Evolutionary conservation across 2,329 filamentous ascomycete genomes (phyloP), one percentile per base, ranked within the genome.

Genomic region (Tolypocladium guangdongense): DNA sequence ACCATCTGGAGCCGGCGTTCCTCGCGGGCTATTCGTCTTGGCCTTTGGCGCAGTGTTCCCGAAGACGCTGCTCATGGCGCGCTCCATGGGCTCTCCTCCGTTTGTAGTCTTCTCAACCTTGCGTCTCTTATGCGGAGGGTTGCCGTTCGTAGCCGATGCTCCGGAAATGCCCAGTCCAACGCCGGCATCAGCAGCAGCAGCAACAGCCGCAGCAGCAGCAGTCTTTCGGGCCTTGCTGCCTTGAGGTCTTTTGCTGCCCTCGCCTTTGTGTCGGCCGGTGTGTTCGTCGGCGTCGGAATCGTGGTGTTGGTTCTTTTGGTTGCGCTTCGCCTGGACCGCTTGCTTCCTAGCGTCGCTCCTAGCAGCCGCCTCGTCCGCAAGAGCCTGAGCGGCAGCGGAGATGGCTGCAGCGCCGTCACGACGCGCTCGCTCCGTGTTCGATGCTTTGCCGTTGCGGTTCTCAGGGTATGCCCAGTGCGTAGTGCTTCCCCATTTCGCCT

Each of bases 401-500:
- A 90, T 88, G 39, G 83, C 83, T 24, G 87, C 81, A 12, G 86
- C 87, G 24, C 86, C 87, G 64, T 96, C 90, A 58, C 89, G 82
- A 56, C 90, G 80, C 49, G 87, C 84, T 30, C 86, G 79, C 66
- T 95, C 88, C 35, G 84, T 82, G 46, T 83, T 78, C 27, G 81
- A 83, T n/a, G 78, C 74, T 62, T 78, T 79, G 36, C 74, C 74
- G 36, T 83, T 79, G 59, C 92, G 86, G 64, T 89, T 90, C 62
- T 92, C 88, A 22, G 88, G 87, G 67, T 97, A 97, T 49, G 92
- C 93, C 93, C 93, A 99, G 69, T 99, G 93, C 51, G 83, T 88
- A 55, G 84, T 80, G 71, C 90, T 97, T 51, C 95, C 93, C 73
- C 90, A 86, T 70, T 95, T 89, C 52, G 93, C 90, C 70, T 97